Conservation (phyloP, 257 asterid genomes). For the Solanum appendiculatum region DNA sequence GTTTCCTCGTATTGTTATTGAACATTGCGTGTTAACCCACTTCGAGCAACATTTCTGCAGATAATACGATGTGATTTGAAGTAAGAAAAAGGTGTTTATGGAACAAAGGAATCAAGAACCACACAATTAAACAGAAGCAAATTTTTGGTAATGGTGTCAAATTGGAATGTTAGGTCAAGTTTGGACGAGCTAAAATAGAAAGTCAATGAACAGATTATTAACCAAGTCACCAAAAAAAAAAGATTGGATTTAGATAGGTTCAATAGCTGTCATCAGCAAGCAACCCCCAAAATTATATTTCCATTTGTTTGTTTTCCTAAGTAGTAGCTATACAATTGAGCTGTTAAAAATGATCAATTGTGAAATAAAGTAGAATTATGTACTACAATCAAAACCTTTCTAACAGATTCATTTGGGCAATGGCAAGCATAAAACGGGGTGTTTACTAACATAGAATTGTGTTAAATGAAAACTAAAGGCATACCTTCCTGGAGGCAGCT, state of each 20-base stretch:
- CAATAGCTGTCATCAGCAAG: neutral
- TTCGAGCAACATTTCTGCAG: slow-evolving; percentile 61
- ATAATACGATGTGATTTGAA: neutral
- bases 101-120: neutral
- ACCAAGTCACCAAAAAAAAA: neutral
- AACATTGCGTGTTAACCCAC: slow-evolving; percentile 60
- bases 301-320: neutral
- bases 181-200: neutral
- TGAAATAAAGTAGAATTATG: neutral
- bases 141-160: neutral
- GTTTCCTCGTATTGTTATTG: slow-evolving; percentile 39
- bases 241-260: neutral
- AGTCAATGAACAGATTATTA: neutral
- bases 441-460: neutral
- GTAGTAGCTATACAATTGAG: neutral
- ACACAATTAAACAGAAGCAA: neutral
- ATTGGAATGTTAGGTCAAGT: neutral
- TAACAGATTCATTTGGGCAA: neutral
- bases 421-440: neutral
- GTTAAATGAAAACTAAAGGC: neutral
- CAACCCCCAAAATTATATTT: neutral
- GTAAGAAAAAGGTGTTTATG: neutral
- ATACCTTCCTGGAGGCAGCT: slow-evolving; percentile 72
- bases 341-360: neutral
- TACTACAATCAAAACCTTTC: neutral